phyloP scores from a whole-genome alignment of 805 yeast species.

The Metschnikowia gruessii region DNA sequence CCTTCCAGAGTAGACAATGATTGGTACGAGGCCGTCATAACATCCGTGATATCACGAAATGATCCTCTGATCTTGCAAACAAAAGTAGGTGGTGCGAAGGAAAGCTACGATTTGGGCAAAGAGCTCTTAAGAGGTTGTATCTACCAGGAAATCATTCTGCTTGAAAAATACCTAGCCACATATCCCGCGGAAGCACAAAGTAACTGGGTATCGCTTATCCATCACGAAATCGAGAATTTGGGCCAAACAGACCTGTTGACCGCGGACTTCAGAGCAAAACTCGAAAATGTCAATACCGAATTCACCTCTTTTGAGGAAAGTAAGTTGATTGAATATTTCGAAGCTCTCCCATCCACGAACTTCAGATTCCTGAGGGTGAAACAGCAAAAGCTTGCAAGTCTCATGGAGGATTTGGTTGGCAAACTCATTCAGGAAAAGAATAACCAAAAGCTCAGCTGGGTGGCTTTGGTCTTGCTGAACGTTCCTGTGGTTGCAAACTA shows the following conservation, averaged over 20 bases:
- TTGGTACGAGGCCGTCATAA: constrained; percentile 4
- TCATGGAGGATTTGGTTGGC: constrained; percentile 16
- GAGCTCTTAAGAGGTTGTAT: constrained; percentile 32
- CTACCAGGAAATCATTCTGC: constrained; percentile 27
- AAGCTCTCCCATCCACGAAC: constrained; percentile 19
- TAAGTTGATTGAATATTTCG: constrained; percentile 30
- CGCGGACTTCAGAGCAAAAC: constrained; percentile 28
- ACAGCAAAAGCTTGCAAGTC: constrained; percentile 19
- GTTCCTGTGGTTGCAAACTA: constrained; percentile 14
- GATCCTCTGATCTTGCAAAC: constrained; percentile 6
- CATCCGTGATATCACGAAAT: constrained; percentile 3
- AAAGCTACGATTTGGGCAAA: constrained; percentile 25
- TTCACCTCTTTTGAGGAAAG: constrained; percentile 42
- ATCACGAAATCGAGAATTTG: constrained; percentile 28
- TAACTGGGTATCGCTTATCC: constrained; percentile 22
- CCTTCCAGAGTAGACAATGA: constrained; percentile 4
- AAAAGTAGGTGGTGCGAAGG: constrained; percentile 18
- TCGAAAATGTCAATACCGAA: constrained; percentile 35
- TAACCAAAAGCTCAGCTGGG: constrained; percentile 31
- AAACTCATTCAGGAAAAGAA: constrained; percentile 15
- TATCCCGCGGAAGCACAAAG: constrained; percentile 30
- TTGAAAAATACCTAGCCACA: constrained; percentile 24
- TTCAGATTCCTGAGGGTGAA: constrained; percentile 21
- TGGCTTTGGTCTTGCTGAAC: constrained; percentile 16
- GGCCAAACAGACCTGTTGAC: constrained; percentile 17